A percentile compares a stretch with the other conserved stretches of the same genome.
Conservation (phyloP, 129 eudicot species). For the Sambucus nigra region DNA sequence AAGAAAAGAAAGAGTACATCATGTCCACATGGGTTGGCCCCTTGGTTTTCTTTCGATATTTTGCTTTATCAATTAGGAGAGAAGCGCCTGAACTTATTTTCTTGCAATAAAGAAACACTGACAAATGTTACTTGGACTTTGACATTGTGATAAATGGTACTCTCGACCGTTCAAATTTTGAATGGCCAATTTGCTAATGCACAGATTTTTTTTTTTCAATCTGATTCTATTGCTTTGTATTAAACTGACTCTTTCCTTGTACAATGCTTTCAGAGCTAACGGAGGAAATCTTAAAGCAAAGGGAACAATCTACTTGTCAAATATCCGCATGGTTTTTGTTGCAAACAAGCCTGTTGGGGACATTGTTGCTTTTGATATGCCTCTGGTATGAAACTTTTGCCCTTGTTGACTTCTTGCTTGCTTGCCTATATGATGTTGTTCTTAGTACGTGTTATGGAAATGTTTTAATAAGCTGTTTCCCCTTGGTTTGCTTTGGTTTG, state of each 20-base stretch:
- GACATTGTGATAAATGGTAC: neutral
- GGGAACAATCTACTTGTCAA: slow-evolving; percentile 87
- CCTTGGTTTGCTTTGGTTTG: no score
- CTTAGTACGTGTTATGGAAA: no score
- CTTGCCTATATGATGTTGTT: neutral
- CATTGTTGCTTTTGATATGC: slow-evolving; percentile 74
- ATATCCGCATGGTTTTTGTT: slow-evolving; percentile 91
- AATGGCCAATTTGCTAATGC: neutral
- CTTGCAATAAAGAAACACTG: neutral
- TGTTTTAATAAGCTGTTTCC: no score
- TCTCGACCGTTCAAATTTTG: neutral
- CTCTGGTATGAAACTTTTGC: slow-evolving; percentile 46
- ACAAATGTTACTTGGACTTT: neutral
- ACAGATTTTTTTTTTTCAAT: neutral
- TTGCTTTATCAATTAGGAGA: neutral
- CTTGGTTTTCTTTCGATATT: no score
- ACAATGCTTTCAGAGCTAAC: slow-evolving; percentile 31
- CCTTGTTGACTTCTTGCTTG: slow-evolving; percentile 5
- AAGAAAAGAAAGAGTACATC: no score
- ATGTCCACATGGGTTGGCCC: no score
- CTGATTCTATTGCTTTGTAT: neutral
- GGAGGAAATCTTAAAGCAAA: slow-evolving; percentile 65
- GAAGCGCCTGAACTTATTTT: neutral
- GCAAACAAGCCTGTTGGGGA: slow-evolving; percentile 64
- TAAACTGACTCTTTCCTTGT: slow-evolving; percentile 5